Evolutionary conservation across 2,329 filamentous ascomycete species (phyloP), one percentile per base, ranked within the genome.

Genomic region (Sclerotinia trifoliorum): DNA sequence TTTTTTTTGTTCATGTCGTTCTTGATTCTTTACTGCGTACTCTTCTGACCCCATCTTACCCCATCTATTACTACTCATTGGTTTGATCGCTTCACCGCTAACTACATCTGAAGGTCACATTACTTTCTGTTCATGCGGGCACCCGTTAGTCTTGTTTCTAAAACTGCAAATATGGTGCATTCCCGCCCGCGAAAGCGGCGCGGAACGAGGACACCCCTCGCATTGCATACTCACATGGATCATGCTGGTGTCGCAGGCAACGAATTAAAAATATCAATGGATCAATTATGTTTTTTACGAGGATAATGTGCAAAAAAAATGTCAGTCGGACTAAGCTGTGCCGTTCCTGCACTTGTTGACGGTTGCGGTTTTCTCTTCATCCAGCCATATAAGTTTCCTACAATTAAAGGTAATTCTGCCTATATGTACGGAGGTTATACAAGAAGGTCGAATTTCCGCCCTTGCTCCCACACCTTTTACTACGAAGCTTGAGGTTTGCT

Each of bases 131-230:
- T 72, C 70, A 75, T 75, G 75, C 74, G 75, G 67, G 71, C 66
- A 72, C 61, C 74, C 74, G 74, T 71, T 73, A 71, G 71, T 72
- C 68, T 49, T 65, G 69, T 71, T 65, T 70, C 69, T 71, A 48
- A 66, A 51, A 26, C 52, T 71, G 70, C 70, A 70, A 44, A 52
- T 44, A 46, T 70, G 66, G 54, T 73, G 72, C 73, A 73, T 74
- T 75, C 72, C 72, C 72, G 70, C 58, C 70, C 70, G 71, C 71
- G 70, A 74, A 69, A 70, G 70, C 72, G 74, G 75, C 72, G 73
- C 73, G 74, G 73, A 72, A 70, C 72, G 71, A 69, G 63, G 65
- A 48, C 65, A 67, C 56, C 65, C 65, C 57, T 63, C 56, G 57
- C 57, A 63, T 62, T 67, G 48, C 65, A 67, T 67, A 54, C n/a